phyloP scores from a whole-genome alignment of 805 yeast genomes.

The Candida pseudofarinosa region DNA sequence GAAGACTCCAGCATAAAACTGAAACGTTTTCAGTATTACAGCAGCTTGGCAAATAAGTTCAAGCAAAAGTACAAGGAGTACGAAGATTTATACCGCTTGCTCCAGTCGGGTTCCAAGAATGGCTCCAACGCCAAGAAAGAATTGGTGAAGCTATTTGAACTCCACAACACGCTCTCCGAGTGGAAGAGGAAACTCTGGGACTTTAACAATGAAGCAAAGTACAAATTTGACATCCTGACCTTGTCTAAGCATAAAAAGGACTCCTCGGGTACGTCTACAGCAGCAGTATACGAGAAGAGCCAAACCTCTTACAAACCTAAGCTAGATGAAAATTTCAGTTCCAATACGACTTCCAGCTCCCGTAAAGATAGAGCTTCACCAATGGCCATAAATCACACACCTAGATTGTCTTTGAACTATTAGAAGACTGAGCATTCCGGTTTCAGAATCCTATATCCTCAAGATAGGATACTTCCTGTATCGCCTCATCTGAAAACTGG shows the following conservation, averaged over 20 bases:
- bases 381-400: not conserved
- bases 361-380: not conserved
- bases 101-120: slow-evolving; percentile 9
- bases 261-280: not conserved
- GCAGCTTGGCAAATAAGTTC: slow-evolving; percentile 45
- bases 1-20: slow-evolving; percentile 3
- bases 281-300: not conserved
- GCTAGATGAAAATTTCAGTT: not conserved
- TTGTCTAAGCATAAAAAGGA: slow-evolving; percentile 35
- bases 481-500: too few relatives aligned
- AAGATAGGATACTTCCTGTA: too few relatives aligned
- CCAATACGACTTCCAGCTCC: not conserved
- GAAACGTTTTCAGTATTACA: slow-evolving; percentile 32
- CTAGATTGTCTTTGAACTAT: not conserved
- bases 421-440: too few relatives aligned
- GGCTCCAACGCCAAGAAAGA: slow-evolving; percentile 13
- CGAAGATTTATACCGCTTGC: slow-evolving; percentile 36
- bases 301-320: not conserved
- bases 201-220: slow-evolving; percentile 28
- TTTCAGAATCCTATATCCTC: too few relatives aligned
- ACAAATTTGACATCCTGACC: slow-evolving; percentile 31
- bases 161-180: slow-evolving; percentile 48
- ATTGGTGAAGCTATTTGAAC: slow-evolving; percentile 39
- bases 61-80: slow-evolving; percentile 47
- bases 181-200: slow-evolving; percentile 60